A percentile compares a stretch with the other conserved stretches of the same genome.
Evolutionary conservation across 2,329 filamentous ascomycete genomes (phyloP).

Genomic region (Stachybotrys elegans): DNA sequence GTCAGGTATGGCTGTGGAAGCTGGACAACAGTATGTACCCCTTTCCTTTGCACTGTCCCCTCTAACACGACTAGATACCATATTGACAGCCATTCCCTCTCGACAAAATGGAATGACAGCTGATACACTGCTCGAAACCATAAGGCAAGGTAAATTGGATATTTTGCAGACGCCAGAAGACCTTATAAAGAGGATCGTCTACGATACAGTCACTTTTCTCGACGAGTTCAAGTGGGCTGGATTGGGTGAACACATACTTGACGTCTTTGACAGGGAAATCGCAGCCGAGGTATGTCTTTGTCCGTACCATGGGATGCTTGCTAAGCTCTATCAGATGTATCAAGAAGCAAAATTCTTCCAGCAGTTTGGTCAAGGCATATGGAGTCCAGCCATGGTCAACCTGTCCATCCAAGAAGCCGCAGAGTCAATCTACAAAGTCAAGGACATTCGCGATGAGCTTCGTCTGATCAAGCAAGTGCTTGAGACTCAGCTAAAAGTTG

Average conservation of each 20-base stretch:
- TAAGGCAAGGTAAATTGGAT: slow-evolving; percentile 10
- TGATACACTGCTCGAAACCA: slow-evolving; percentile 11
- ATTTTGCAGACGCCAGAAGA: slow-evolving; percentile 5
- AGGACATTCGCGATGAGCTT: slow-evolving; percentile 11
- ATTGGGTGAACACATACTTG: slow-evolving; percentile 10
- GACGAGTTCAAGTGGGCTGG: slow-evolving; percentile 12
- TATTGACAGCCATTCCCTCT: slow-evolving; percentile 10
- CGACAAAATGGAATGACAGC: slow-evolving; percentile 6
- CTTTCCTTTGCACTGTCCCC: too few relatives aligned
- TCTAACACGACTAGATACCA: slow-evolving; percentile 6
- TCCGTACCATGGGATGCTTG: neutral
- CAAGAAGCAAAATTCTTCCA: slow-evolving; percentile 5
- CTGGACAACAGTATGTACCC: slow-evolving; percentile 12
- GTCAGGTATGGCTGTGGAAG: slow-evolving; percentile 14
- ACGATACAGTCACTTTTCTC: slow-evolving; percentile 7
- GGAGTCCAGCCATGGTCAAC: neutral
- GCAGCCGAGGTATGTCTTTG: slow-evolving; percentile 5
- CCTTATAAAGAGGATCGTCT: slow-evolving; percentile 8
- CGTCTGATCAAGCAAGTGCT: slow-evolving; percentile 8
- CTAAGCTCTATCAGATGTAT: neutral
- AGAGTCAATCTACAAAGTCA: slow-evolving; percentile 1
- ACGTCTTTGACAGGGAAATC: slow-evolving; percentile 10
- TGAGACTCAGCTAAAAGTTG: slow-evolving; percentile 8
- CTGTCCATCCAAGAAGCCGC: slow-evolving; percentile 3
- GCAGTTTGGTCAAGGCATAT: neutral